Percentiles rank a stretch among this genome's conserved stretches.
phyloP scores from a whole-genome alignment of 1,284 basidiomycete genomes.

The Mycena citricolor region DNA sequence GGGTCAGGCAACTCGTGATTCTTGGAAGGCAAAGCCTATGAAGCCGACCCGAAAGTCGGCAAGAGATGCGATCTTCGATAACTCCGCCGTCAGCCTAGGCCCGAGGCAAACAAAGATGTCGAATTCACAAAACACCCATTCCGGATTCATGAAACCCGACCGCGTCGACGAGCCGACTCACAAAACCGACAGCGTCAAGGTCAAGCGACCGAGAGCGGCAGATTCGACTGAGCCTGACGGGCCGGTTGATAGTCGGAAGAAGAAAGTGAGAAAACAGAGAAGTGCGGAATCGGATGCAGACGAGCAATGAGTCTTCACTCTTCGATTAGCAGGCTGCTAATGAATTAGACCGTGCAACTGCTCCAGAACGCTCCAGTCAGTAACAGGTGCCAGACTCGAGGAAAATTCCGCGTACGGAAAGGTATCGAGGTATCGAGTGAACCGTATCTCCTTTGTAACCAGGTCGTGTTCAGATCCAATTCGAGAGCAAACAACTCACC shows the following conservation, averaged over 20 bases:
- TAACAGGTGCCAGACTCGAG: too few species aligned
- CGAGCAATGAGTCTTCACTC: too few species aligned
- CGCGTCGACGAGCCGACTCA: conserved; percentile 52
- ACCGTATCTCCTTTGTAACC: too few species aligned
- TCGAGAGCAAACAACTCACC: too few species aligned
- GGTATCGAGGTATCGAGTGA: too few species aligned
- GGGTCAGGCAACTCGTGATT: too few species aligned
- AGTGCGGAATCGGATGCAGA: conserved; percentile 23
- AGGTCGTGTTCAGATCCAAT: too few species aligned
- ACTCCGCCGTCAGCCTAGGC: conserved; percentile 45
- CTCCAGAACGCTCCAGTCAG: too few species aligned
- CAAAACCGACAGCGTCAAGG: too few species aligned
- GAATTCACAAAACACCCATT: conserved; percentile 11
- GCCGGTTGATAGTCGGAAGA: conserved; percentile 1
- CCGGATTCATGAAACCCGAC: conserved; percentile 51
- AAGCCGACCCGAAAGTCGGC: conserved; percentile 42
- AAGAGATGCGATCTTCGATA: conserved; percentile 51
- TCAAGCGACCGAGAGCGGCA: conserved; percentile 15
- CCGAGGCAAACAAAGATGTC: conserved; percentile 30
- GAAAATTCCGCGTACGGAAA: too few species aligned
- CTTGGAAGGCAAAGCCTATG: conserved; percentile 24
- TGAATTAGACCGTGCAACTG: too few species aligned
- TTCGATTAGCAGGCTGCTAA: too few species aligned
- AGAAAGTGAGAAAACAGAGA: not conserved
- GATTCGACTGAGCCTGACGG: conserved; percentile 4